Conservation (phyloP, 108 stramenopile genomes). For the Nitzschia inconspicua region DNA sequence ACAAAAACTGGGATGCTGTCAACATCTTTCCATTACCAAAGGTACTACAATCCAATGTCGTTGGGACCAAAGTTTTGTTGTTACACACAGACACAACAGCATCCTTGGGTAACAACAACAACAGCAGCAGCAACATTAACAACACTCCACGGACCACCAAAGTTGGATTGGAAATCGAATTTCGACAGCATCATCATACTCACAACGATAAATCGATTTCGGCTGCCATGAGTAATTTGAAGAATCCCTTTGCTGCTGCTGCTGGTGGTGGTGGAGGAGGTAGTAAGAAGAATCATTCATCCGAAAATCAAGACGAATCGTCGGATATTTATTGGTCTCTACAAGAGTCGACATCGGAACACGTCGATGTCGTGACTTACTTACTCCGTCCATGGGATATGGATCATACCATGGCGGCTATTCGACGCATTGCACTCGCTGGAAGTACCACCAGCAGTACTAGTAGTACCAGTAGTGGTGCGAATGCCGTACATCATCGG, state of each 20-base stretch:
- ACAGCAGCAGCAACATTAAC: not conserved
- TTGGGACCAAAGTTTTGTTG: constrained; percentile 36
- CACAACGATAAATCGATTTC: not conserved
- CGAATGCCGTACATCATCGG: constrained; percentile 48
- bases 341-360: no score
- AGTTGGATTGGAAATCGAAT: no score
- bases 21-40: constrained; percentile 33
- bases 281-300: no score
- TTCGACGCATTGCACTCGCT: not conserved
- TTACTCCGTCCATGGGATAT: constrained; percentile 33
- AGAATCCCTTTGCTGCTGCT: not conserved
- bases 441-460: no score
- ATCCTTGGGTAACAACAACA: not conserved
- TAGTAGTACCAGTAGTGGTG: no score
- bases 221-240: not conserved
- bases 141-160: not conserved
- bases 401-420: constrained; percentile 18
- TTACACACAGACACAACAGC: not conserved
- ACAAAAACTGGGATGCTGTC: constrained; percentile 41
- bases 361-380: constrained; percentile 52
- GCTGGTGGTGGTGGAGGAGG: not conserved
- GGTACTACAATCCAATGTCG: constrained; percentile 19
- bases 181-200: not conserved
- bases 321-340: no score
- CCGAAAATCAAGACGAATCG: no score